phyloP scores from a whole-genome alignment of 2,329 filamentous ascomycete species.

The Plenodomus tracheiphilus region DNA sequence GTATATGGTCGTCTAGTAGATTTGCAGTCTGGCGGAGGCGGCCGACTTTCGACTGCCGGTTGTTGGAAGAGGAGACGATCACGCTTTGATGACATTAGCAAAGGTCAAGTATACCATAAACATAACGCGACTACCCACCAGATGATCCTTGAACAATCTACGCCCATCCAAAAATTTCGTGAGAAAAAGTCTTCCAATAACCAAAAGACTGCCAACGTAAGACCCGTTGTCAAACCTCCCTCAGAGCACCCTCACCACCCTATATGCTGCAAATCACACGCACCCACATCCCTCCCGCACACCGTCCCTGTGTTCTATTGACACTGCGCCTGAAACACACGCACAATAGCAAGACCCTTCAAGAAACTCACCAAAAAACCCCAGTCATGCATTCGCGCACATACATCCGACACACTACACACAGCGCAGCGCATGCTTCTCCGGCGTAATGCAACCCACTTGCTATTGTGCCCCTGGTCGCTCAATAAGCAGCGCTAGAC shows the following conservation, averaged over 20 bases:
- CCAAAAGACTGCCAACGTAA: neutral
- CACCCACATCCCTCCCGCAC: conserved; percentile 1
- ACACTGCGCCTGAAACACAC: conserved; percentile 20
- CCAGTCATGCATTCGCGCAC: conserved; percentile 2
- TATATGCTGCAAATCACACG: conserved; percentile 10
- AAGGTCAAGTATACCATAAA: neutral
- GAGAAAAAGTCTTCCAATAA: neutral
- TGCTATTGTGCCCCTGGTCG: conserved; percentile 12
- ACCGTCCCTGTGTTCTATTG: conserved; percentile 17
- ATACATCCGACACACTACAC: neutral
- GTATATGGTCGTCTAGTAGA: neutral
- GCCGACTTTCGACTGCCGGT: neutral
- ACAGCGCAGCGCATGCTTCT: neutral
- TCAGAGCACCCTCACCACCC: neutral
- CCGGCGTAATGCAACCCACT: neutral
- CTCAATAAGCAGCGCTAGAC: conserved; percentile 12
- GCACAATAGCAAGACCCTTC: conserved; percentile 35
- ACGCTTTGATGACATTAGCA: neutral
- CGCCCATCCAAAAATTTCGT: no score
- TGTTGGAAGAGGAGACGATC: neutral
- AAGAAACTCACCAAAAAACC: conserved; percentile 5
- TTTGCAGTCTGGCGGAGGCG: neutral
- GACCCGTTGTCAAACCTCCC: neutral
- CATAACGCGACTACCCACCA: neutral
- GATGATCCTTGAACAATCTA: neutral